phyloP scores from a whole-genome alignment of 805 yeast species.

The Wickerhamiella nectarea region DNA sequence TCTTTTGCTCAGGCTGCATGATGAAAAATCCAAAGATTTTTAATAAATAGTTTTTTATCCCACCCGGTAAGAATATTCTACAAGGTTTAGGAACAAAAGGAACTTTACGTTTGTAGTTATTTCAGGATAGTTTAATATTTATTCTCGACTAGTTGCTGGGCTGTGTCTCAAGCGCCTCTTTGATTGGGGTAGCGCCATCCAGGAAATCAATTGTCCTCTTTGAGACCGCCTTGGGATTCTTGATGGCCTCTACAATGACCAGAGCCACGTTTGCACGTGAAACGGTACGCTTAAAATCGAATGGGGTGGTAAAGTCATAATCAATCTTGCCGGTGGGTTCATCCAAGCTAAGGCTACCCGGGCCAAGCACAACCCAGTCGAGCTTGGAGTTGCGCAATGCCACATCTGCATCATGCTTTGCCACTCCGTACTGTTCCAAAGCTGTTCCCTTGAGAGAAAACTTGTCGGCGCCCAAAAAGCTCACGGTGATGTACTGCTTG shows the following conservation, averaged over 20 bases:
- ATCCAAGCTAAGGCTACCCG: slow-evolving; percentile 34
- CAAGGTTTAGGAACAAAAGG: no score
- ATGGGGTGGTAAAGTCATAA: slow-evolving; percentile 21
- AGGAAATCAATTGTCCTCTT: slow-evolving; percentile 15
- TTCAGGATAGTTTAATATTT: no score
- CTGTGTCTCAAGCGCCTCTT: background rate
- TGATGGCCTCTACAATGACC: slow-evolving; percentile 14
- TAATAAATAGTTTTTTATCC: background rate
- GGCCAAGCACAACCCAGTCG: slow-evolving; percentile 46
- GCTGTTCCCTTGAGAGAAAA: slow-evolving; percentile 35
- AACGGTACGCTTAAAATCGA: slow-evolving; percentile 14
- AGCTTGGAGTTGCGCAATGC: slow-evolving; percentile 30
- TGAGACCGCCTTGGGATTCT: slow-evolving; percentile 9
- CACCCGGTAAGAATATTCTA: no score
- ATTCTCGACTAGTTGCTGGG: no score
- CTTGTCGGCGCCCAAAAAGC: slow-evolving; percentile 40
- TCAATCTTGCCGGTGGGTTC: slow-evolving; percentile 33
- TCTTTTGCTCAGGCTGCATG: slow-evolving; percentile 5
- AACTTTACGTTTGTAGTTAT: no score
- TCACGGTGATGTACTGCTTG: slow-evolving; percentile 37
- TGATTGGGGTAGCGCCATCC: slow-evolving; percentile 13
- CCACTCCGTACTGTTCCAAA: slow-evolving; percentile 39
- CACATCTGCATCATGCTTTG: slow-evolving; percentile 48
- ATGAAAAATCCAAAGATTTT: background rate
- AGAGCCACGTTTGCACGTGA: slow-evolving; percentile 45